Evolutionary conservation across 2,329 filamentous ascomycete species (phyloP).

Genomic region (Talaromyces verruculosus): DNA sequence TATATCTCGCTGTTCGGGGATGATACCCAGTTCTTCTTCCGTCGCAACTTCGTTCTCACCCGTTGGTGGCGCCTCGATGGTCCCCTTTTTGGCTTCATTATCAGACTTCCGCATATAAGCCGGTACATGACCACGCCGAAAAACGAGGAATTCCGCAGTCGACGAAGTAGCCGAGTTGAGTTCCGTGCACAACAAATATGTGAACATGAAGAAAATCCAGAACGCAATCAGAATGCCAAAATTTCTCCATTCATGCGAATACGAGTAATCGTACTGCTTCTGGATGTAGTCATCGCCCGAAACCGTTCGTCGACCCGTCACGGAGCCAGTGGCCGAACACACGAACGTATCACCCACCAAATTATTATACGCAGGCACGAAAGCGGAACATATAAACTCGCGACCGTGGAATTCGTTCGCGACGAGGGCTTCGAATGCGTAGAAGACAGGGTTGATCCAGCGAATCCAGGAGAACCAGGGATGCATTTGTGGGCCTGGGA

Average conservation of each 20-base stretch:
- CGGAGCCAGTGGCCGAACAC: constrained; percentile 56
- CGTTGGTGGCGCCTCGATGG: constrained; percentile 24
- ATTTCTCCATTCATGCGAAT: constrained; percentile 64
- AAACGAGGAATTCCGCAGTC: constrained; percentile 72
- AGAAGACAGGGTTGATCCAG: constrained; percentile 65
- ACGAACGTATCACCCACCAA: constrained; percentile 46
- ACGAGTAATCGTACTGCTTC: constrained; percentile 57
- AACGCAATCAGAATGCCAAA: constrained; percentile 67
- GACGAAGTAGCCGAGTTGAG: constrained; percentile 62
- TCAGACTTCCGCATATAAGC: constrained; percentile 24
- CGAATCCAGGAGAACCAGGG: constrained; percentile 68
- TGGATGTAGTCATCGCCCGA: constrained; percentile 59
- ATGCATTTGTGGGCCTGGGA: constrained; percentile 58
- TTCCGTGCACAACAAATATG: constrained; percentile 55
- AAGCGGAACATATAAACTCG: constrained; percentile 56
- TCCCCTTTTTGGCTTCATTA: constrained; percentile 17
- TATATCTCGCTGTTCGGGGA: constrained; percentile 66
- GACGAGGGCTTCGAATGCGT: constrained; percentile 63
- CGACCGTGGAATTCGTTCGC: constrained; percentile 60
- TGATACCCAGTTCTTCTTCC: constrained; percentile 29
- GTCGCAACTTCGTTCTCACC: constrained; percentile 18
- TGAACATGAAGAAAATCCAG: constrained; percentile 57
- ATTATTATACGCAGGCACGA: constrained; percentile 48
- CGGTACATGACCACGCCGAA: constrained; percentile 57
- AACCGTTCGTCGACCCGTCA: constrained; percentile 58